These are phyloP conservation scores for Syncephalastrum contaminatum DNA, from an alignment of 371 early-diverging fungal species.

Conservation along the genomic window DNA sequence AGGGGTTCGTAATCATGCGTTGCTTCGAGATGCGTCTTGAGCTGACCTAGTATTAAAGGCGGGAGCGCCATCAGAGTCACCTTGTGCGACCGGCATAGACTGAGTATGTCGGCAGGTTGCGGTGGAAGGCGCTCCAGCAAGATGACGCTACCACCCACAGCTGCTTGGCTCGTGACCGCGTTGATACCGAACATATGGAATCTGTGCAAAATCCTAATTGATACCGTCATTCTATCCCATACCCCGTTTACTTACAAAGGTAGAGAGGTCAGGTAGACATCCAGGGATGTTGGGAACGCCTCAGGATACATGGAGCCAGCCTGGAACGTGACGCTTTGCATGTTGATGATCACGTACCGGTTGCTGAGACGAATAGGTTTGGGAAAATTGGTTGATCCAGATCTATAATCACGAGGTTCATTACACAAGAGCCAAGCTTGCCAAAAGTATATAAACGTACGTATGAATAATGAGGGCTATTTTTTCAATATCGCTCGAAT, in stretches of 20 bases:
- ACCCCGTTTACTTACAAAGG: neutral
- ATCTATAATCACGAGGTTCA: slow-evolving; percentile 8
- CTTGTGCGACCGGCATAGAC: neutral
- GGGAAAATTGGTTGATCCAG: slow-evolving; percentile 22
- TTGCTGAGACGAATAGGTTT: slow-evolving; percentile 29
- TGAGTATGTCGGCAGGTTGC: no score
- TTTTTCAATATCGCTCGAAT: slow-evolving; percentile 6
- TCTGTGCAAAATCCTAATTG: neutral
- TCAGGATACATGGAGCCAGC: neutral
- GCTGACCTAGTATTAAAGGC: neutral
- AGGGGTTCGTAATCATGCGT: neutral
- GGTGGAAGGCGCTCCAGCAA: no score
- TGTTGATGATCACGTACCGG: slow-evolving; percentile 8
- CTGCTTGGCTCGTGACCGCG: no score
- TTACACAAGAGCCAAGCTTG: neutral
- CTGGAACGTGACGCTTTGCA: neutral
- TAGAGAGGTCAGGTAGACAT: neutral
- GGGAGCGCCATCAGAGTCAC: neutral
- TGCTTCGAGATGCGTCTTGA: neutral
- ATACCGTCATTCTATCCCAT: no score
- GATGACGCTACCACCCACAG: no score
- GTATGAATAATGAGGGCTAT: slow-evolving; percentile 15
- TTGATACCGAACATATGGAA: no score
- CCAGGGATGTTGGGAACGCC: neutral
- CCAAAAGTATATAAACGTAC: neutral